phyloP scores from a whole-genome alignment of 139 green algal species.

The Micromonas pusilla region DNA sequence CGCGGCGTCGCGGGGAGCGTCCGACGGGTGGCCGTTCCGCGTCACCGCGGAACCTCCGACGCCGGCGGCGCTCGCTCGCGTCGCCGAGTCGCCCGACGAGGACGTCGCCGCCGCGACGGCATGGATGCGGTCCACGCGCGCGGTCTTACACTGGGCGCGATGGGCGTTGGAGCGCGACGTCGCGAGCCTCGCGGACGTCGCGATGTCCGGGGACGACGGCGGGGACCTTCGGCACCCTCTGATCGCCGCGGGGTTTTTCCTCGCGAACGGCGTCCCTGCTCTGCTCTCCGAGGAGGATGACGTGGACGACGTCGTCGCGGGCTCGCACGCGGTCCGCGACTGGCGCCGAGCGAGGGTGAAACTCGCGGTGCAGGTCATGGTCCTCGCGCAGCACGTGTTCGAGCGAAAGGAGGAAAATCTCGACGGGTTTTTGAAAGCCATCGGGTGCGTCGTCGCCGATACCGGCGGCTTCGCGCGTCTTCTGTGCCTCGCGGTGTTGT shows the following conservation, averaged over 20 bases:
- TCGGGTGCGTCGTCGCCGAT: too few relatives aligned
- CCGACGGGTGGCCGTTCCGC: not conserved
- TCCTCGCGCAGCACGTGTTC: not conserved
- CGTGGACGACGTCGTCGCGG: too few relatives aligned
- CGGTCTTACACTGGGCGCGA: not conserved
- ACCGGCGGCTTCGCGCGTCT: not conserved
- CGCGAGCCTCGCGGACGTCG: not conserved
- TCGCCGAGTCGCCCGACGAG: too few relatives aligned
- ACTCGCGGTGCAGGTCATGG: not conserved
- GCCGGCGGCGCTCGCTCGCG: not conserved
- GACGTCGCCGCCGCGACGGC: not conserved
- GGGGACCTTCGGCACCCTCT: too few relatives aligned
- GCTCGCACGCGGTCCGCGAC: not conserved
- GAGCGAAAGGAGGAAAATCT: not conserved
- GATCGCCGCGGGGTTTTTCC: too few relatives aligned
- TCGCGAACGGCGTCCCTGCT: too few relatives aligned
- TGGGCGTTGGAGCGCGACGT: not conserved
- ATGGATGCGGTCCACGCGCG: not conserved
- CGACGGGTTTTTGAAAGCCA: too few relatives aligned
- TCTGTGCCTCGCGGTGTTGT: not conserved
- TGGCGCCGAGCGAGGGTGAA: not conserved
- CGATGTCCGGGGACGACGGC: too few relatives aligned
- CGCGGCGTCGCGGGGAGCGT: too few relatives aligned
- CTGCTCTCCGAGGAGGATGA: too few relatives aligned
- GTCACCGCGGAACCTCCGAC: not conserved